Evolutionary conservation across 371 early-diverging fungal species (phyloP).

Genomic region (Circinella minor): DNA sequence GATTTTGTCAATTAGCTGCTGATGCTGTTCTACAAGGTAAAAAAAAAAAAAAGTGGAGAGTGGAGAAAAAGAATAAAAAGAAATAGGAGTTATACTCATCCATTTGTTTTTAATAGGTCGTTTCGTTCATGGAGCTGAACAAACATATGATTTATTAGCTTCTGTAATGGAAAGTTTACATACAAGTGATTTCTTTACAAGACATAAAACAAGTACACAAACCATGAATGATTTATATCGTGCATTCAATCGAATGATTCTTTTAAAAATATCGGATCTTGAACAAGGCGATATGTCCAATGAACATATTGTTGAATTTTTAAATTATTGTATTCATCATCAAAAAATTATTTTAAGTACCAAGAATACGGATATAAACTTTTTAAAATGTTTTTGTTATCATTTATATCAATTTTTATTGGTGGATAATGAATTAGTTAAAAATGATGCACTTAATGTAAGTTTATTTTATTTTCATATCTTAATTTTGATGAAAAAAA

Average conservation of each 20-base stretch:
- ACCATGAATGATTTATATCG: slow-evolving; percentile 42
- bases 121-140: slow-evolving; percentile 57
- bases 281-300: slow-evolving; percentile 37
- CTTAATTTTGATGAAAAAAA: neutral
- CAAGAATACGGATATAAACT: slow-evolving; percentile 66
- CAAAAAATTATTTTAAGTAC: slow-evolving; percentile 68
- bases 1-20: slow-evolving; percentile 67
- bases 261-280: slow-evolving; percentile 57
- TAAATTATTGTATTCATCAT: slow-evolving; percentile 69
- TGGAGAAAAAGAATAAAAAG: neutral
- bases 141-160: slow-evolving; percentile 63
- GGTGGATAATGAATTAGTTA: slow-evolving; percentile 48
- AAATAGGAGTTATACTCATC: neutral
- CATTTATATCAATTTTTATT: slow-evolving; percentile 66
- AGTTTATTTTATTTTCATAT: slow-evolving; percentile 7
- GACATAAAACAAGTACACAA: slow-evolving; percentile 17
- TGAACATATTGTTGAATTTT: slow-evolving; percentile 47
- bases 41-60: no score
- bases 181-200: slow-evolving; percentile 31
- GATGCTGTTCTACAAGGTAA: slow-evolving; percentile 71
- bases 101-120: slow-evolving; percentile 35
- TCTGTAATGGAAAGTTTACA: slow-evolving; percentile 58
- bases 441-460: slow-evolving; percentile 53
- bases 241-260: slow-evolving; percentile 63
- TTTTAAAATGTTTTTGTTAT: slow-evolving; percentile 66